Evolutionary conservation across 352 stramenopile genomes (phyloP), one percentile per base, ranked within the genome.

Genomic region (Phytophthora podocarpi): DNA sequence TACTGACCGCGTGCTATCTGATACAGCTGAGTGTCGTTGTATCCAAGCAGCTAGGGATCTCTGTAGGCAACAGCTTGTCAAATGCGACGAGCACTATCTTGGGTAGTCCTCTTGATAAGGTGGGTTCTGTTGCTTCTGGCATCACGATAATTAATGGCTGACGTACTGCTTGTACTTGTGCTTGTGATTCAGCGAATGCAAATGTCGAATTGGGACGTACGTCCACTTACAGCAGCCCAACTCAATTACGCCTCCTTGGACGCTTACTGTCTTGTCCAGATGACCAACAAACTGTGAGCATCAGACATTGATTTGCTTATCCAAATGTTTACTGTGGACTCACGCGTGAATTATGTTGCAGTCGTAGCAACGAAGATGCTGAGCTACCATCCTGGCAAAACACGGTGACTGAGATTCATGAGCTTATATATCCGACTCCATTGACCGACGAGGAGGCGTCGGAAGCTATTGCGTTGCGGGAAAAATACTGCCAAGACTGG

Each of bases 191-290:
- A 86, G 80, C 68, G 67, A 52, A 90, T 90, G 78, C 80, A 90
- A 72, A 67, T 90, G 23, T 90, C 80, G 1, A 87, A 90, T 36
- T 90, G 80, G 78, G 76, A 90, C 34, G 60, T 59, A 2, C 80
- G 83, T 8, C 83, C 83, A 9, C 61, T 92, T 16, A 82, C 79
- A 3, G 24, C 48, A 16, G 43, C 28, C 11, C 83, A 92, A 64
- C 36, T 78, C 9, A 51, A 76, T 0, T 92, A 92, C 27, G 80
- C 83, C 18, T 80, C 83, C 5, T 53, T 92, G 21, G 83, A 92
- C 51, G 83, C 83, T 0, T 76, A 66, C 32, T 88, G 77, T 26
- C 65, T 92, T 7, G 56, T 89, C 13, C 69, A 82, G 54, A 87
- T 90, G 27, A 50, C 68, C 18, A n/a, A 72, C 15, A 70, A 70